phyloP scores from a whole-genome alignment of 2,329 filamentous ascomycete species.

The Hymenotorrendiella dingleyae region DNA sequence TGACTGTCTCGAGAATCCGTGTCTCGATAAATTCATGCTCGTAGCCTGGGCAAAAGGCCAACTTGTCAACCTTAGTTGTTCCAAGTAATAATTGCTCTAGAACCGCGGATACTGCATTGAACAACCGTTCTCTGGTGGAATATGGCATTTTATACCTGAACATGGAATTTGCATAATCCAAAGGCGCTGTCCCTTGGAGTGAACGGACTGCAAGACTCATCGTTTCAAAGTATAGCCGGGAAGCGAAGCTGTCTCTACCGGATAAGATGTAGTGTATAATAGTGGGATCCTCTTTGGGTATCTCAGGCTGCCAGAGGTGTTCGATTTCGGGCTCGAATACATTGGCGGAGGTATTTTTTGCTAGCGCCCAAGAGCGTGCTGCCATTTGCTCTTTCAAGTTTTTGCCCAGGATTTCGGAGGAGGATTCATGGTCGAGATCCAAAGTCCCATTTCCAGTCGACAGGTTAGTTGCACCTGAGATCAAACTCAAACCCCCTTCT shows the following conservation, averaged over 20 bases:
- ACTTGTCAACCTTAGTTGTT: constrained; percentile 5
- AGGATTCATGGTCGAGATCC: neutral
- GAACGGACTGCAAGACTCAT: constrained; percentile 7
- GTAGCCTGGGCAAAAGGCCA: neutral
- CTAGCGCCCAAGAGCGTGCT: too few species aligned
- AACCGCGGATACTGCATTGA: constrained; percentile 3
- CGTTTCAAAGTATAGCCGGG: constrained; percentile 16
- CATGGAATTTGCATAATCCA: constrained; percentile 3
- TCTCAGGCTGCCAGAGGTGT: neutral
- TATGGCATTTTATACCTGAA: constrained; percentile 13
- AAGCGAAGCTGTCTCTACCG: constrained; percentile 14
- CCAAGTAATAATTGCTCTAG: constrained; percentile 15
- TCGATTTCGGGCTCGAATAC: constrained; percentile 2
- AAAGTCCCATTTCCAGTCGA: neutral
- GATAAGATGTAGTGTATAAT: constrained; percentile 16
- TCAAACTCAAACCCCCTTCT: neutral
- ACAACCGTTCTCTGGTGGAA: neutral
- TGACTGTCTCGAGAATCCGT: constrained; percentile 5
- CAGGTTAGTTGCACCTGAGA: neutral
- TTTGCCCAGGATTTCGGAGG: neutral
- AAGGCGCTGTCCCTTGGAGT: constrained; percentile 4
- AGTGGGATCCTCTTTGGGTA: neutral
- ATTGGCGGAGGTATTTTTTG: too few species aligned
- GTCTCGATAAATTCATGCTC: constrained; percentile 1
- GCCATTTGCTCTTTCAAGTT: neutral